Evolutionary conservation across 192 early-diverging fungal species (phyloP).

Genomic region (Coemansia sp.): DNA sequence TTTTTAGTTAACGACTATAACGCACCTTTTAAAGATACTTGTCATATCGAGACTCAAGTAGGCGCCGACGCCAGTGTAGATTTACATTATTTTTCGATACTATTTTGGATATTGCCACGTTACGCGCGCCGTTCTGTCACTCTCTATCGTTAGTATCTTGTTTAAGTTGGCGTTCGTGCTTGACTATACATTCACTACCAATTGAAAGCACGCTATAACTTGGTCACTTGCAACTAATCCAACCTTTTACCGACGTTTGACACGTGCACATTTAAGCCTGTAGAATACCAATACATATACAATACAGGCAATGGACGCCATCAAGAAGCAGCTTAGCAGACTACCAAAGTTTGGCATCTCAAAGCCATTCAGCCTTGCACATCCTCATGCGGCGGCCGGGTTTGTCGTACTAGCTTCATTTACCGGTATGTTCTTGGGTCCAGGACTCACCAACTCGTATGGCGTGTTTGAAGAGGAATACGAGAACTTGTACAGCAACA

Average conservation of each 20-base stretch:
- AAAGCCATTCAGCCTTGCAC: slow-evolving; percentile 34
- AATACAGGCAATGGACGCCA: slow-evolving; percentile 5
- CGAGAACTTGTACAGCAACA: slow-evolving; percentile 46
- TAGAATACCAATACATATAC: neutral
- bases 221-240: neutral
- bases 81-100: neutral
- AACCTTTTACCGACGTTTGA: neutral
- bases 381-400: slow-evolving; percentile 34
- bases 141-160: neutral
- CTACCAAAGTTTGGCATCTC: slow-evolving; percentile 48
- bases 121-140: neutral
- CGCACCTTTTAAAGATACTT: neutral
- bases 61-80: neutral
- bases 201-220: neutral
- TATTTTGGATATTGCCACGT: neutral
- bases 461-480: slow-evolving; percentile 56
- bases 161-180: neutral
- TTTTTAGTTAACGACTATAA: slow-evolving; percentile 7
- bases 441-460: slow-evolving; percentile 55
- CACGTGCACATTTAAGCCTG: neutral
- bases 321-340: slow-evolving; percentile 16
- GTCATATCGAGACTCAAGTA: neutral
- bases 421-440: slow-evolving; percentile 49
- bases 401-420: slow-evolving; percentile 47
- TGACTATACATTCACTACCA: neutral